Evolutionary conservation across 371 early-diverging fungal genomes (phyloP).

Genomic region (Fennellomyces sp.): DNA sequence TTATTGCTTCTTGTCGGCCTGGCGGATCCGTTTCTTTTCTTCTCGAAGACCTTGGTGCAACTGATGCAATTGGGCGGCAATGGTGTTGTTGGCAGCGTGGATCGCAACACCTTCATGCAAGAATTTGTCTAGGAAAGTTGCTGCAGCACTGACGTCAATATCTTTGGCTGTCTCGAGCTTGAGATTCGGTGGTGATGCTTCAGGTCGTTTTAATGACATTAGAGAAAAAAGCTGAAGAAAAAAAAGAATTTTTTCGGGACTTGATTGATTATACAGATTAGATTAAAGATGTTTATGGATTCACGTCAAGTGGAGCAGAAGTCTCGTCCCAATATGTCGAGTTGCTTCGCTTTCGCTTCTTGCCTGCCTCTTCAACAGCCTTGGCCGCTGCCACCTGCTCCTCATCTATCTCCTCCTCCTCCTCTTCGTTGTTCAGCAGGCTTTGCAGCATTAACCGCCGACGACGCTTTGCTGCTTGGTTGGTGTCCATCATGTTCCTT

Average conservation of each 20-base stretch:
- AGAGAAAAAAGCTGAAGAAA: not conserved
- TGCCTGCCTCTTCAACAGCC: constrained; percentile 12
- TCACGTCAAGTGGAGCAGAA: constrained; percentile 13
- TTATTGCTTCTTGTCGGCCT: not conserved
- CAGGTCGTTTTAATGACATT: constrained; percentile 17
- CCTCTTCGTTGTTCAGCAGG: constrained; percentile 37
- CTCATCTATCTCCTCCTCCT: not conserved
- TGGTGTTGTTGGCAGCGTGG: constrained; percentile 54
- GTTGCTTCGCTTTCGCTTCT: constrained; percentile 11
- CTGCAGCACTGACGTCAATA: constrained; percentile 28
- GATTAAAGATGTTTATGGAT: constrained; percentile 9
- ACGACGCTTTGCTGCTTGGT: constrained; percentile 43
- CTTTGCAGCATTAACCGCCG: constrained; percentile 45
- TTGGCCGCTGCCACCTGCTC: constrained; percentile 3
- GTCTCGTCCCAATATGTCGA: constrained; percentile 14
- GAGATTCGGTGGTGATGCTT: constrained; percentile 44
- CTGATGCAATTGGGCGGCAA: constrained; percentile 52
- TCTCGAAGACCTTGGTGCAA: constrained; percentile 48
- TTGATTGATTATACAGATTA: not conserved
- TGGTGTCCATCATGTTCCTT: constrained; percentile 45
- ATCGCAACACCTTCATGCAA: constrained; percentile 53
- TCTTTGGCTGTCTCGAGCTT: constrained; percentile 36
- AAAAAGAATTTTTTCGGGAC: not conserved
- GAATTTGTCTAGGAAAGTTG: constrained; percentile 44
- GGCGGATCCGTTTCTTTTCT: constrained; percentile 37